Evolutionary conservation across 306 rosid genomes (phyloP).

Genomic region (Rosa rugosa): DNA sequence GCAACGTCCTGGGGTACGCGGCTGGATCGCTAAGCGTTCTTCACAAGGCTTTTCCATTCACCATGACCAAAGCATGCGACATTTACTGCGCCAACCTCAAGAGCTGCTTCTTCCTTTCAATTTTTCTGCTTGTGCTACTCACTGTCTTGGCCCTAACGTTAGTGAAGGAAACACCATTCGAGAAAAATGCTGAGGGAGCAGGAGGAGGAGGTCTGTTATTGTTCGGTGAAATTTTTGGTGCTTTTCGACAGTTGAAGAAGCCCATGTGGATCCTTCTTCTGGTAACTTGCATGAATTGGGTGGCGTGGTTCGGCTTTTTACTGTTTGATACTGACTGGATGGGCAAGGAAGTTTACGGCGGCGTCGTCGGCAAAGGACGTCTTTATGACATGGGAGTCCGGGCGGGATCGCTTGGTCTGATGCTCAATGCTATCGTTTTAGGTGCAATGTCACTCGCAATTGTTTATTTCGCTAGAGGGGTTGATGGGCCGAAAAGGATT

Average conservation of each 20-base stretch:
- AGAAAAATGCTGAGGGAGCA: neutral
- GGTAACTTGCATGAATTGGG: conserved; percentile 77
- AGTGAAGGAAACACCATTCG: conserved; percentile 37
- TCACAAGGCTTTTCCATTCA: conserved; percentile 43
- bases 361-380: conserved; percentile 39
- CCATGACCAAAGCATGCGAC: conserved; percentile 49
- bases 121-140: conserved; percentile 26
- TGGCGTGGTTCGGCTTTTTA: conserved; percentile 82
- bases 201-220: conserved; percentile 23
- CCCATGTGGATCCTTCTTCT: conserved; percentile 72
- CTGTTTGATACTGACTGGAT: conserved; percentile 90
- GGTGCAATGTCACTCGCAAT: conserved; percentile 54
- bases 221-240: conserved; percentile 49
- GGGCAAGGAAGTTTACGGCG: conserved; percentile 82
- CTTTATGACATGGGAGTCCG: conserved; percentile 61
- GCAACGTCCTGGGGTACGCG: conserved; percentile 67
- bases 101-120: conserved; percentile 66
- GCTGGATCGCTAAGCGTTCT: conserved; percentile 55
- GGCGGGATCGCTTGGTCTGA: conserved; percentile 67
- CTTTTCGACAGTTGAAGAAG: conserved; percentile 44
- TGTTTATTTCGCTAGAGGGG: conserved; percentile 42
- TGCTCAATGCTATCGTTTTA: conserved; percentile 75
- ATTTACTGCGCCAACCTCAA: conserved; percentile 60
- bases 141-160: conserved; percentile 29
- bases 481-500: conserved; percentile 56